Evolutionary conservation across 495 filamentous ascomycete species (phyloP).

Genomic region (Aspergillus panamensis): DNA sequence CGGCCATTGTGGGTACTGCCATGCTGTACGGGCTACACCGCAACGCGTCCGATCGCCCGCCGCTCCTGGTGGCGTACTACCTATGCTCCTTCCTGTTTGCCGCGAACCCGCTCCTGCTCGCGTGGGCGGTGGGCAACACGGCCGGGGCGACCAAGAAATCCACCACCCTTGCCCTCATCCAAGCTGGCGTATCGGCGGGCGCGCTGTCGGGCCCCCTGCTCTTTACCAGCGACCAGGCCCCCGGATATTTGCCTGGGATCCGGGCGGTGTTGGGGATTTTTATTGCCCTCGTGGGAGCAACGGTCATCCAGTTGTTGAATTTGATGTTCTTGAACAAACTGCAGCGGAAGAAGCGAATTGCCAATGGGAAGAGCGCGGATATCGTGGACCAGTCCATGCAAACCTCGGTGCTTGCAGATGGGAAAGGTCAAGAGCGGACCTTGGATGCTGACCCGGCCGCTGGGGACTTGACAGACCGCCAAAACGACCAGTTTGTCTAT

Average conservation of each 20-base stretch:
- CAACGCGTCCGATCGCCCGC: constrained; percentile 31
- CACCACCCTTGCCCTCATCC: constrained; percentile 47
- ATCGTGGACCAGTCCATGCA: constrained; percentile 58
- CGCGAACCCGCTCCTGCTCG: constrained; percentile 46
- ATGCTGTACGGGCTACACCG: constrained; percentile 47
- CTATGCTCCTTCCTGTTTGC: constrained; percentile 57
- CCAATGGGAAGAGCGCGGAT: constrained; percentile 52
- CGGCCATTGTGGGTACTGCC: constrained; percentile 22
- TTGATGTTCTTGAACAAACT: constrained; percentile 51
- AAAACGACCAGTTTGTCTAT: constrained; percentile 67
- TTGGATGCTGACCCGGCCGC: constrained; percentile 17
- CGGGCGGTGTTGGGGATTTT: constrained; percentile 55
- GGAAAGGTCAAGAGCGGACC: constrained; percentile 17
- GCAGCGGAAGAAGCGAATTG: constrained; percentile 50
- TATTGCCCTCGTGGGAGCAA: constrained; percentile 42
- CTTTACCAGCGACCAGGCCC: constrained; percentile 41
- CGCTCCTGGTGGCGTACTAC: constrained; percentile 56
- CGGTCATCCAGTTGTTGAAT: constrained; percentile 49
- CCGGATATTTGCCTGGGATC: constrained; percentile 53
- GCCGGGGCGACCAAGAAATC: constrained; percentile 52
- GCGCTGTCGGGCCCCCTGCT: constrained; percentile 48
- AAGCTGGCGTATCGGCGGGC: constrained; percentile 40
- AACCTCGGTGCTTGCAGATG: constrained; percentile 24
- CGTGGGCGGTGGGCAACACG: constrained; percentile 49
- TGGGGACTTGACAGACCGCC: constrained; percentile 54